Evolutionary conservation across 352 stramenopile species (phyloP), one percentile per base, ranked within the genome.

Genomic region (Phytopythium ostracodes): DNA sequence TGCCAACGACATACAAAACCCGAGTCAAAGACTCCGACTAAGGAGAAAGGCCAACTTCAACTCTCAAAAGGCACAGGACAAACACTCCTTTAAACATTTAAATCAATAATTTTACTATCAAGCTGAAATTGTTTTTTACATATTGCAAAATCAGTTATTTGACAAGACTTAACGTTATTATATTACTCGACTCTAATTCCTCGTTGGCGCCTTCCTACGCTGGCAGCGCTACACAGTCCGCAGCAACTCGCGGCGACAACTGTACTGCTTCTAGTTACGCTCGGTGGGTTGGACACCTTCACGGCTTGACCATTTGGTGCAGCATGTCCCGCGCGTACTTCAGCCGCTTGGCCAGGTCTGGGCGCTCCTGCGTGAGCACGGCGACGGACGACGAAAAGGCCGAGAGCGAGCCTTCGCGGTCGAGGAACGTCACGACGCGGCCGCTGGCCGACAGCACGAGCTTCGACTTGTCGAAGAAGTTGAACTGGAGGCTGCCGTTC

Each of bases 381-480:
- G 75, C 74, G 17, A 69, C 64, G 47, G 76, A 79, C 6, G 78
- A 85, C 22, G 82, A 73, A 18, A 75, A 76, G 20, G 84, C 83
- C 1, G 62, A 64, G 11, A 94, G 67, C 47, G 80, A 70, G 33
- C 87, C 83, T 1, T 92, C 67, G 42, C 94, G 96, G 60, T 96
- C 78, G 4, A 93, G 43, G 62, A 89, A 94, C n/a, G 96, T 99
- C 43, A 96, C 87, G 12, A 92, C 67, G 8, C 89, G 89, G 11
- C 92, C 95, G 59, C 97, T 85, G 3, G 85, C 69, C 1, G 93
- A 97, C 42, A 99, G 76, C 47, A 99, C 70, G 6, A 99, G 81
- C 70, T 99, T 97, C 15, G 97, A 98, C 46, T 91, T 74, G 72
- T 99, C 97, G 61, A 98, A 98, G 68, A 99, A 99, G 43, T 98